Conservation (phyloP, 2,329 filamentous ascomycete species). For the Scedosporium boydii region DNA sequence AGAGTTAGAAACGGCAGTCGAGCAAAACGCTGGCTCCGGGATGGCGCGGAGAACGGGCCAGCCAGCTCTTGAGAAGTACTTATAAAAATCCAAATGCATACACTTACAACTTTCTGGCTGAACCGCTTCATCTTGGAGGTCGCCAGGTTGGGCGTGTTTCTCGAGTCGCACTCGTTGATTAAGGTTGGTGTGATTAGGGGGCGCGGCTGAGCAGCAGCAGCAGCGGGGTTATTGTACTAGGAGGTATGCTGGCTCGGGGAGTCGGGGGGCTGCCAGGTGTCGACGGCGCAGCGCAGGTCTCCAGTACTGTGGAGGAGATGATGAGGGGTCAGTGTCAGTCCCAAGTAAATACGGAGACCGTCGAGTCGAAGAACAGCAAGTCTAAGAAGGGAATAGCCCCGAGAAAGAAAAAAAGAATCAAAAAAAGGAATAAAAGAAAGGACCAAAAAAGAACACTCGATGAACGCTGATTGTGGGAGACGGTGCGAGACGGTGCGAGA, state of each 20-base stretch:
- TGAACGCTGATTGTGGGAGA: background rate
- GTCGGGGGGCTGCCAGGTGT: background rate
- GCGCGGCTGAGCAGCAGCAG: background rate
- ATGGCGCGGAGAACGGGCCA: slow-evolving; percentile 24
- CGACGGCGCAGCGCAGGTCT: background rate
- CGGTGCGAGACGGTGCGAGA: background rate
- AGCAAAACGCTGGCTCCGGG: background rate
- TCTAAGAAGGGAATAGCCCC: too few relatives aligned
- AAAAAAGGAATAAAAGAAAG: too few relatives aligned
- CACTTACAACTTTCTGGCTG: slow-evolving; percentile 89
- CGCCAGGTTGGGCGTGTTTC: slow-evolving; percentile 2
- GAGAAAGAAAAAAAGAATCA: too few relatives aligned
- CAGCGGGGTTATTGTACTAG: background rate
- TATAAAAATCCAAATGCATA: background rate
- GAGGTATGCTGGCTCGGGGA: background rate
- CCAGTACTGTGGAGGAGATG: background rate
- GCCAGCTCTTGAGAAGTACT: background rate
- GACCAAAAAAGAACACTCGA: background rate
- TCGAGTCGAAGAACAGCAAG: too few relatives aligned
- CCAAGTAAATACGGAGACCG: background rate
- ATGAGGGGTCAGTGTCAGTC: background rate
- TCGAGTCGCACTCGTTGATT: background rate
- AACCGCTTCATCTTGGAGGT: slow-evolving; percentile 83
- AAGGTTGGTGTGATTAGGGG: background rate
- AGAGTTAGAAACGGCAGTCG: background rate